Conservation (phyloP, 306 rosid species). For the Sphenostylis stenocarpa region DNA sequence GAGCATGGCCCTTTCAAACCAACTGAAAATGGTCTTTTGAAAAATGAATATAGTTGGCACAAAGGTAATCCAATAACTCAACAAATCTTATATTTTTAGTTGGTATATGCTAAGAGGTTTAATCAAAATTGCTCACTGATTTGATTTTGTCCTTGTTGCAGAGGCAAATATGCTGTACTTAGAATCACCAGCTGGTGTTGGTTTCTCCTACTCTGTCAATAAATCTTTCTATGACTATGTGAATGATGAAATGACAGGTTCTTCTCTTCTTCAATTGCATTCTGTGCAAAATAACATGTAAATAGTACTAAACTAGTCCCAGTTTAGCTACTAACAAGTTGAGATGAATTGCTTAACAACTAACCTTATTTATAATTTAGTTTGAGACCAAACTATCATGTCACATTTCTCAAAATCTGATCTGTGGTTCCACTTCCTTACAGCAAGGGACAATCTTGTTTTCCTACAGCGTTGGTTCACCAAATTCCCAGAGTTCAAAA, state of each 20-base stretch:
- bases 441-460: constrained; percentile 68
- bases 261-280: neutral
- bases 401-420: neutral
- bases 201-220: constrained; percentile 72
- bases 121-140: neutral
- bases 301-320: neutral
- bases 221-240: constrained; percentile 49
- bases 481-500: constrained; percentile 53
- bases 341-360: neutral
- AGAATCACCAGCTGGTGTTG: constrained; percentile 86
- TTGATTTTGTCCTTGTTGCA: constrained; percentile 19
- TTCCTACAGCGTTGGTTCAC: constrained; percentile 62
- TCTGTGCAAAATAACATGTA: neutral
- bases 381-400: neutral
- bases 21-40: constrained; percentile 48
- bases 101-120: neutral
- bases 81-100: neutral
- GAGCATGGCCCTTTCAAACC: constrained; percentile 82
- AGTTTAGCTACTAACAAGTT: neutral
- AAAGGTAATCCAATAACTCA: constrained; percentile 41
- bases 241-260: constrained; percentile 62
- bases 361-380: neutral
- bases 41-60: constrained; percentile 68
- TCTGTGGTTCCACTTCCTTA: neutral
- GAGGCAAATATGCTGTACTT: constrained; percentile 70